Evolutionary conservation across 1,284 basidiomycete genomes (phyloP), one percentile per base, ranked within the genome.

Genomic region (Chondrostereum purpureum): DNA sequence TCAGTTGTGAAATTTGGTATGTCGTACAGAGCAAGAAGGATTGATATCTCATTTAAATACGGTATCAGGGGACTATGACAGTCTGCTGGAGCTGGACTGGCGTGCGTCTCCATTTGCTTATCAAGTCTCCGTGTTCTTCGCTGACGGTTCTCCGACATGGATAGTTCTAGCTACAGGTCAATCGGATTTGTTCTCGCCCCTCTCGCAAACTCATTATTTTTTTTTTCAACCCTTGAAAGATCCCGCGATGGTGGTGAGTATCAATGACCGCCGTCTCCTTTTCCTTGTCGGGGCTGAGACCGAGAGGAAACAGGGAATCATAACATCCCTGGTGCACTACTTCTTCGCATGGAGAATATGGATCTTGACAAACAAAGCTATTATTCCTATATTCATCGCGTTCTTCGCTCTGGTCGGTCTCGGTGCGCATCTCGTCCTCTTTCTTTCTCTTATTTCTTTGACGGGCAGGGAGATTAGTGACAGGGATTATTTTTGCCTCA

Each of bases 331-430:
- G 0, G 73, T 76, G 1, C 75, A 78, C 50, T 44, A 72, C 5
- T 78, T 77, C 58, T 72, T 76, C 24, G 73, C 73, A 0, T 77
- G 72, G 71, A 62, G 75, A 31, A 71, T 77, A 34, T 60, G 53
- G 43, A 53, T 66, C 20, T 60, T 78, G 43, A 74, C 65, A 4
- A 68, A 66, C 45, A 69, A 65, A 0, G 60, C 47, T 6, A 54
- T 66, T 48, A 52, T 75, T 5, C 59, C 71, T 1, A 40, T 47
- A 2, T 14, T 73, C 38, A 65, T 77, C 17, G 40, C 51, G 16
- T 41, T 66, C 4, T 57, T 77, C 5, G 58, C 69, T 1, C 4
- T 72, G 27, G n/a, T n/a, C 27, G 27, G 27, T 31, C n/a, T 8
- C n/a, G 27, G 27, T n/a, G n/a, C n/a, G n/a, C n/a, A n/a, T n/a